phyloP scores from a whole-genome alignment of 495 filamentous ascomycete genomes.

The Friedmanniomyces endolithicus region DNA sequence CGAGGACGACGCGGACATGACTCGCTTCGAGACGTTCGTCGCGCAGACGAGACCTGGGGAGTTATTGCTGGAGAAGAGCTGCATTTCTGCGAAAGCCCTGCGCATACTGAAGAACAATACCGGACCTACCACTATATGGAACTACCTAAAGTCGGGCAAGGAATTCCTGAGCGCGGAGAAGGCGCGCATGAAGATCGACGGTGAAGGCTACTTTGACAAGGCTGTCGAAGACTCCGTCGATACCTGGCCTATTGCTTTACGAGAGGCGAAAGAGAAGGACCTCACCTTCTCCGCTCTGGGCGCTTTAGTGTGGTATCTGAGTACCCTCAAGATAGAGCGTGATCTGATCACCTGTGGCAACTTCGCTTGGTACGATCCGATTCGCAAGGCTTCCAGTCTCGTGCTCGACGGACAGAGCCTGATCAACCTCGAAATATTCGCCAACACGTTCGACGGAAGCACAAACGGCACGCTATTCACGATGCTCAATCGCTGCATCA shows the following conservation, averaged over 20 bases:
- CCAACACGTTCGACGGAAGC: slow-evolving; percentile 83
- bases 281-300: slow-evolving; percentile 87
- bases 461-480: slow-evolving; percentile 76
- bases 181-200: slow-evolving; percentile 70
- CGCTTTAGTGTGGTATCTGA: slow-evolving; percentile 75
- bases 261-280: slow-evolving; percentile 63
- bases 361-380: slow-evolving; percentile 85
- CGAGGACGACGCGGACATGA: slow-evolving; percentile 82
- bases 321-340: slow-evolving; percentile 71
- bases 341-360: slow-evolving; percentile 82
- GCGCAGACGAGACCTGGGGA: slow-evolving; percentile 88
- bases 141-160: slow-evolving; percentile 70
- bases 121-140: slow-evolving; percentile 86
- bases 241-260: slow-evolving; percentile 69
- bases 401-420: slow-evolving; percentile 93
- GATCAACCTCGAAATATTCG: slow-evolving; percentile 93
- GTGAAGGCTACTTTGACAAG: slow-evolving; percentile 64
- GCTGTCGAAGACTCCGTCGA: slow-evolving; percentile 48
- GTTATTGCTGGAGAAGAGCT: slow-evolving; percentile 78
- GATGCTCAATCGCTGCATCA: slow-evolving; percentile 86
- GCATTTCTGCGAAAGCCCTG: slow-evolving; percentile 66
- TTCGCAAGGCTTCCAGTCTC: slow-evolving; percentile 81
- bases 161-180: slow-evolving; percentile 89
- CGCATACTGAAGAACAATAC: slow-evolving; percentile 98
- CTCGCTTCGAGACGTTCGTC: slow-evolving; percentile 95